Base-by-base conservation (phyloP, 768 basidiomycete species). In the Kwoniella newhampshirensis region DNA sequence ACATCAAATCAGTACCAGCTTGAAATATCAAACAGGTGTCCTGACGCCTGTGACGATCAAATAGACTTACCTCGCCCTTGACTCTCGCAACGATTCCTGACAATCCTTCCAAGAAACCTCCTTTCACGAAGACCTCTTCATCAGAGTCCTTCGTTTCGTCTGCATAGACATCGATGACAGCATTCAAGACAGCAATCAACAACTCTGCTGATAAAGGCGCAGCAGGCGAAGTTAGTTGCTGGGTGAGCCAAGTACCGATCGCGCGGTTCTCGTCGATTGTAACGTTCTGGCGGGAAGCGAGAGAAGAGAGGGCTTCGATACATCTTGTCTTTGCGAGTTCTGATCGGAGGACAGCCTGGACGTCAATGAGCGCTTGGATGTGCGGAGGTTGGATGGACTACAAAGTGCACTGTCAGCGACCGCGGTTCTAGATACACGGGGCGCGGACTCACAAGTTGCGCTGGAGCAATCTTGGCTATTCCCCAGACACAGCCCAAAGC, bases 161-260 rank as follows among this genome's bases (percentile, higher is more conserved):
- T 3, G 91, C 89, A 74, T 88, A 97, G 49, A 94, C 89, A 72
- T 96, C 92, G 56, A 96, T 88, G 42, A 96, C 79, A 23, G 88
- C 88, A 13, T 91, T 90, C 8, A 83, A 80, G 1, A 84, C 84
- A 67, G 92, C 89, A 23, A 96, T 81, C 50, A 87, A 79, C 0
- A 87, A 82, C 71, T 92, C 89, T 50, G 51, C 78, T 77, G 20
- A 79, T 70, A 4, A 82, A 79, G 1, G 80, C n/a, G 71, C 0
- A 72, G 66, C 4, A 75, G 65, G 3, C 76, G 63, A 2, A 79
- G 50, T 78, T 5, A 85, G 83, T 13, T 88, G 78, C 18, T 37
- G 60, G 13, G 78, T 54, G 25, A 79, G 60, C 64, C 70, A 74
- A 32, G 54, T 36, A 6, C 74, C 77, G 56, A 78, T 74, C 20